Base-by-base conservation (phyloP, 2,329 filamentous ascomycete genomes). In the Sporothrix brunneoviolacea region DNA sequence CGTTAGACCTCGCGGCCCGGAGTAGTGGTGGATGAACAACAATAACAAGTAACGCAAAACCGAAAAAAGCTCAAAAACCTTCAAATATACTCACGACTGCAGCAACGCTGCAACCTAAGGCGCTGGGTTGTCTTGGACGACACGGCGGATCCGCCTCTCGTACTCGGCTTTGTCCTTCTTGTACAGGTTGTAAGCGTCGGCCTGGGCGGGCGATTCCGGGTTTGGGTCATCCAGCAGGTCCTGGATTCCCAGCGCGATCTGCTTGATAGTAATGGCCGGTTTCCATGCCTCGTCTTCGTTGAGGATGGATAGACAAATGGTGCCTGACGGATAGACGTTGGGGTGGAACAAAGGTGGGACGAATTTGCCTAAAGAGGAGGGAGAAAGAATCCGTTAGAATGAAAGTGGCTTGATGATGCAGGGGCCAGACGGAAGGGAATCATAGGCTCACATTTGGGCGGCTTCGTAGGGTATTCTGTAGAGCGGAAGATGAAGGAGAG, bases 221-320 rank as follows among this genome's bases (percentile, higher is more conserved):
- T 98, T 98, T 15, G 94, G 93, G 62, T 96, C 91, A 66, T 98
- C 86, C 36, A 98, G 82, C 2, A 98, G 80, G 61, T 95, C 91
- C 68, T 98, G 93, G 52, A 98, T 95, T 43, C 93, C 93, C 1
- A 97, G 78, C 6, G 97, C 79, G 57, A 98, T 97, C 70, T 97
- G 90, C 71, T 96, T 97, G 67, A 98, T 89, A 0, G 93, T 98
- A 63, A 98, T 98, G 7, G 93, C 91, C 1, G 93, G 94, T 68
- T 95, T 94, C 93, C 94, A 98, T 7, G 88, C 91, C 67, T 98
- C 93, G 62, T 98, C 93, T 68, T 98, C 94, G 70, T 97, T 98
- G 58, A 98, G 72, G 59, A 98, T 98, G 24, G 89, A 95, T 19
- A 98, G 79, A 65, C 93, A 98, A 55, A 98, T 93, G 42, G 93